Conservation (phyloP, 441 rosid species). For the Kokia cookei region DNA sequence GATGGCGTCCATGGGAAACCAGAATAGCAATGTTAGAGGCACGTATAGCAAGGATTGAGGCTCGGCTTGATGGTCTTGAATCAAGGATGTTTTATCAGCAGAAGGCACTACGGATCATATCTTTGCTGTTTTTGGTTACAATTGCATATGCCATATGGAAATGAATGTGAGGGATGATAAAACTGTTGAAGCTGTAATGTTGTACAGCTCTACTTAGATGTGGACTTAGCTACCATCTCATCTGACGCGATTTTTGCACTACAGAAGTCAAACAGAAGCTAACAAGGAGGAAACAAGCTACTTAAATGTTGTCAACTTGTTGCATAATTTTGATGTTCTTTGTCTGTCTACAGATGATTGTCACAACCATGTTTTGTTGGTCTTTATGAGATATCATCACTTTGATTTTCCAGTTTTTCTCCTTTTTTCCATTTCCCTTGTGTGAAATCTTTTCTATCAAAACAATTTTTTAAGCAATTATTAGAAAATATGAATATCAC, state of each 20-base stretch:
- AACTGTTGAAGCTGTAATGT: not conserved
- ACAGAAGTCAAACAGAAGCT: not conserved
- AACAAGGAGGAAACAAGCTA: not conserved
- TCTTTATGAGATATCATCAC: not conserved
- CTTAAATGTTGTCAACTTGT: not conserved
- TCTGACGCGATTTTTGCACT: not conserved
- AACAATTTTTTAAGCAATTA: not conserved
- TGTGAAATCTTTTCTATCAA: not conserved
- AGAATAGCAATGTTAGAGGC: slow-evolving; percentile 19
- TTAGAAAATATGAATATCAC: no score
- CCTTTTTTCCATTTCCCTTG: not conserved
- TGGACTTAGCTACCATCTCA: not conserved
- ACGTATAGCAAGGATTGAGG: slow-evolving; percentile 22
- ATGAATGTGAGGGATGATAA: slow-evolving; percentile 5
- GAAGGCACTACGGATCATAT: slow-evolving; percentile 11
- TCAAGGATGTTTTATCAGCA: slow-evolving; percentile 14
- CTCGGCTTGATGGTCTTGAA: slow-evolving; percentile 16
- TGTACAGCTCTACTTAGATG: not conserved
- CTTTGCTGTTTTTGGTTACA: slow-evolving; percentile 11
- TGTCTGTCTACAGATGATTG: not conserved
- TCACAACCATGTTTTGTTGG: slow-evolving; percentile 12
- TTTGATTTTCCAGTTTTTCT: not conserved
- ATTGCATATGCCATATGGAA: slow-evolving; percentile 20
- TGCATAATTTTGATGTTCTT: not conserved
- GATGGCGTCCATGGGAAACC: slow-evolving; percentile 12